phyloP scores from a whole-genome alignment of 768 basidiomycete species.

The Lactarius evosmus region DNA sequence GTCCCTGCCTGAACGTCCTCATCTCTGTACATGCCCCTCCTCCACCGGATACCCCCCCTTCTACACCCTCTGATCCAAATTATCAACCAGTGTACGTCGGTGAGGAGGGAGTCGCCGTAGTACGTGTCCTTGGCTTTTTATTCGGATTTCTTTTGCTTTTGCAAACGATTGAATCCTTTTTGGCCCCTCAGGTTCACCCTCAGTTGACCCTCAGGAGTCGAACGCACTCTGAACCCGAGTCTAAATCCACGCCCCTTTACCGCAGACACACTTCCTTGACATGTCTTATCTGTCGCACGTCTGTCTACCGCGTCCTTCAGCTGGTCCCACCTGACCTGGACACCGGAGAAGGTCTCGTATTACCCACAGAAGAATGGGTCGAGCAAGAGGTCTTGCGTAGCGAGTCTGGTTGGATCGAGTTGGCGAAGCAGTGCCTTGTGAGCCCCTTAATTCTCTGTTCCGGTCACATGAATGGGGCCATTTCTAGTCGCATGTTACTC shows the following conservation, averaged over 20 bases:
- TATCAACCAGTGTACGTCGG: conserved; percentile 60
- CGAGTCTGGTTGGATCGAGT: conserved; percentile 68
- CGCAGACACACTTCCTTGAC: conserved; percentile 58
- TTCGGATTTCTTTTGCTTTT: background rate
- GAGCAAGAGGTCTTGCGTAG: conserved; percentile 71
- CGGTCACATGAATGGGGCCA: background rate
- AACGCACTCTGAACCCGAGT: conserved; percentile 31
- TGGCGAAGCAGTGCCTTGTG: conserved; percentile 63
- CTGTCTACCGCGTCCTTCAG: conserved; percentile 69
- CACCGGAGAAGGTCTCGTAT: conserved; percentile 57
- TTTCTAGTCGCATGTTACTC: conserved; percentile 10
- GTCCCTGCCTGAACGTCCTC: conserved; percentile 70
- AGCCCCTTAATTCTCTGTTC: conserved; percentile 36
- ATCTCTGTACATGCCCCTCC: conserved; percentile 38
- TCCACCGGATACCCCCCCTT: conserved; percentile 29
- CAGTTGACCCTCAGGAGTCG: conserved; percentile 67
- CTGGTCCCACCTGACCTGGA: conserved; percentile 55
- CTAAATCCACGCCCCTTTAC: conserved; percentile 31
- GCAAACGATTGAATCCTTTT: background rate
- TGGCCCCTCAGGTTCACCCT: conserved; percentile 51
- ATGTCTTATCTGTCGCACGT: conserved; percentile 64
- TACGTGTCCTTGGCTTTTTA: conserved; percentile 37
- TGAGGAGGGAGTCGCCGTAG: conserved; percentile 63
- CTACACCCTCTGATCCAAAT: conserved; percentile 34
- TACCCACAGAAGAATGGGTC: conserved; percentile 74